phyloP scores from a whole-genome alignment of 495 filamentous ascomycete species.

The Achaetomiella virescens region DNA sequence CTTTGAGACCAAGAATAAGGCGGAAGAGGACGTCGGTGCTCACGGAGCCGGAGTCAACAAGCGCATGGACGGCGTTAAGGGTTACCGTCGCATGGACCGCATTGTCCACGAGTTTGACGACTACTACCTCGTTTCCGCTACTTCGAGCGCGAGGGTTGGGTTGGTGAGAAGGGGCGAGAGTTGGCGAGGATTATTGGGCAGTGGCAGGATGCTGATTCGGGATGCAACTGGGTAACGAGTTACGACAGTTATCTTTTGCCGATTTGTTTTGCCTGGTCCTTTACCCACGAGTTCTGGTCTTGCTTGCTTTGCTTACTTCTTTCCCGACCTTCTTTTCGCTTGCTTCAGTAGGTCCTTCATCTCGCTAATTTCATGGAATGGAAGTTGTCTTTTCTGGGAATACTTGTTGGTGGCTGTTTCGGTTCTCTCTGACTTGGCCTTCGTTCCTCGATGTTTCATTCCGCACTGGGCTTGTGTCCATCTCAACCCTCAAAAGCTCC shows the following conservation, averaged over 20 bases:
- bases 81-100: constrained; percentile 85
- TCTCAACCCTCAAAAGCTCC: background rate
- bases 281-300: background rate
- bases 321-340: background rate
- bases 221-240: background rate
- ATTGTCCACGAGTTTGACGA: constrained; percentile 97
- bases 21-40: constrained; percentile 41
- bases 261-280: background rate
- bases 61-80: constrained; percentile 75
- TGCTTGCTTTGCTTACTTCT: background rate
- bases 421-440: background rate
- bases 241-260: background rate
- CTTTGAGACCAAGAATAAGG: constrained; percentile 75
- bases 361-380: background rate
- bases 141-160: constrained; percentile 91
- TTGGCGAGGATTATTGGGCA: constrained; percentile 48
- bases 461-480: too few species aligned
- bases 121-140: constrained; percentile 96
- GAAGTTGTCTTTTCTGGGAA: background rate
- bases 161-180: constrained; percentile 62
- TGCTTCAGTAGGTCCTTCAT: background rate
- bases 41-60: constrained; percentile 42
- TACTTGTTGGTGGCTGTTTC: background rate
- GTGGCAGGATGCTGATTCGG: background rate
- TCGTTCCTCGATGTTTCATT: background rate